These are phyloP conservation scores for Flaveria floridana DNA, from an alignment of 140 eudicot genomes.

Conservation along the genomic window DNA sequence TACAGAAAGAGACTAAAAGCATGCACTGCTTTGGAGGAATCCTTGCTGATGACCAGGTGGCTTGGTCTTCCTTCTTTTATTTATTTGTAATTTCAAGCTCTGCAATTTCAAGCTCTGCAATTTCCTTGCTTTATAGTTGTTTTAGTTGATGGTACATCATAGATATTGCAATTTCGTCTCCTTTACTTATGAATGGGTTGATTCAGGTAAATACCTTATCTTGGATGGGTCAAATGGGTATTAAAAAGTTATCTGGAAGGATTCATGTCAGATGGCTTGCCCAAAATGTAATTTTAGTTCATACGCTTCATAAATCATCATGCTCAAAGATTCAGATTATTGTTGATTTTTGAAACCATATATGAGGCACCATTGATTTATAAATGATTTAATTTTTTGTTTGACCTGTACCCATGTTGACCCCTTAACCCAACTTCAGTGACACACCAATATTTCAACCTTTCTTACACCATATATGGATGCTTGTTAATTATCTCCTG, in stretches of 20 bases:
- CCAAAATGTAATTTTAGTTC: neutral
- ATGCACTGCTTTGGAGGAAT: slow-evolving; percentile 86
- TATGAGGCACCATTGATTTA: neutral
- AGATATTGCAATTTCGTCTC: neutral
- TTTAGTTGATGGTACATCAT: slow-evolving; percentile 8
- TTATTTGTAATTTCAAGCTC: neutral
- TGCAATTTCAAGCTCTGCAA: neutral
- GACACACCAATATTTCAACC: neutral
- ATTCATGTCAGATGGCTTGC: neutral
- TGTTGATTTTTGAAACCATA: neutral
- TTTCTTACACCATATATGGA: neutral
- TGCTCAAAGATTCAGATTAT: neutral
- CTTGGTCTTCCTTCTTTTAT: neutral
- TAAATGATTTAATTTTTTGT: neutral
- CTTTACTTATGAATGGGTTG: neutral
- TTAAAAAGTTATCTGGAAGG: neutral
- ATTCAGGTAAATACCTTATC: neutral
- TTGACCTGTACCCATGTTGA: slow-evolving; percentile 4
- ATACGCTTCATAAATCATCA: neutral
- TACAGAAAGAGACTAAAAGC: slow-evolving; percentile 74
- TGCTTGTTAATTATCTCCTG: neutral
- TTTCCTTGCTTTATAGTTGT: neutral
- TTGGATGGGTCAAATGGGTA: slow-evolving; percentile 14
- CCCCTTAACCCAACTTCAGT: neutral
- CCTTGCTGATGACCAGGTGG: slow-evolving; percentile 99